Evolutionary conservation across 495 filamentous ascomycete genomes (phyloP), one percentile per base, ranked within the genome.

Genomic region (Sphaerosporella brunnea): DNA sequence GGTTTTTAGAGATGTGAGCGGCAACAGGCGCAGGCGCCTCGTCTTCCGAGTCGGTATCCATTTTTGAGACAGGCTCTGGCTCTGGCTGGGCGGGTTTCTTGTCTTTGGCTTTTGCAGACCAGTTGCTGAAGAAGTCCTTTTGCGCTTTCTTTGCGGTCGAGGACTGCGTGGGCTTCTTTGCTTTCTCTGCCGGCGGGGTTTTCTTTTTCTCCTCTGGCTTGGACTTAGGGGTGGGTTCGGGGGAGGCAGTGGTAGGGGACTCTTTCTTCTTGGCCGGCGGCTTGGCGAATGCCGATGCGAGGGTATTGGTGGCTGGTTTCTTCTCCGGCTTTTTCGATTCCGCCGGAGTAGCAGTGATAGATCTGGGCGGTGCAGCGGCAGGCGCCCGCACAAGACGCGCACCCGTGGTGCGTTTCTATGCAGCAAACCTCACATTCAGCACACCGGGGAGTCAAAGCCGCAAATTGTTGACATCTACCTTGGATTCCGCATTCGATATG

Each of bases 401-500:
- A n/a, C n/a, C n/a, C n/a, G n/a, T n/a, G n/a, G n/a, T n/a, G n/a
- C n/a, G n/a, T n/a, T n/a, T n/a, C n/a, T n/a, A n/a, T n/a, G n/a
- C n/a, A n/a, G n/a, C n/a, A n/a, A n/a, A n/a, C n/a, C n/a, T n/a
- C n/a, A n/a, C 28, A 5, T 40, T 40, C 21, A 16, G 15, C 36
- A 16, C 16, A 39, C 7, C 15, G 5, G 36, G 8, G 16, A 21
- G 16, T 24, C 25, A 46, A n/a, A 46, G 19, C 18, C 18, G 9
- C 18, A 34, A 13, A 36, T 46, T 46, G 30, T 46, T 46, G 8
- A 32, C 16, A 36, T 46, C 28, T 20, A 46, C 43, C 72, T 70
- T 84, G 55, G 70, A 75, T 55, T 66, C 64, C 16, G 69, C 62
- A 58, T 85, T 87, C 45, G 73, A 65, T 44, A 85, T 83, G 44